Percentiles rank a stretch among this genome's conserved stretches.
phyloP scores from a whole-genome alignment of 2,329 filamentous ascomycete species.

The Penicillium digitatum region DNA sequence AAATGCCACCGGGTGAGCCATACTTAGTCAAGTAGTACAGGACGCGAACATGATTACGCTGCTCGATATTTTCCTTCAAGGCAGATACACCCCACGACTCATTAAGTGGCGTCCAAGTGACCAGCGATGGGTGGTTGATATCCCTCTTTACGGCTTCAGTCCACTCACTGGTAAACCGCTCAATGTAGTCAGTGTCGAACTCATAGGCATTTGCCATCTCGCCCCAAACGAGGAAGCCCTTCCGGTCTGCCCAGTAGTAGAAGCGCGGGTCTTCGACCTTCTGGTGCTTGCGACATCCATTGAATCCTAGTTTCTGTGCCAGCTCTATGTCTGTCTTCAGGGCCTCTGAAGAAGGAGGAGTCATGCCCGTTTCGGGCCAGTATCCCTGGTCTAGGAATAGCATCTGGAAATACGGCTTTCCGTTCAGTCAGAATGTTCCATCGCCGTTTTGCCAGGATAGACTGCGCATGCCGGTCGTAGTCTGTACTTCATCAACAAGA shows the following conservation, averaged over 20 bases:
- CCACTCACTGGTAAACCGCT: constrained; percentile 63
- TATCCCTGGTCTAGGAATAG: constrained; percentile 68
- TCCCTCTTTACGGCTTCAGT: constrained; percentile 59
- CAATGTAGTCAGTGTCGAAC: constrained; percentile 56
- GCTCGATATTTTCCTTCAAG: constrained; percentile 53
- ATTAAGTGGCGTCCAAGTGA: constrained; percentile 66
- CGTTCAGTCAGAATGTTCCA: constrained; percentile 61
- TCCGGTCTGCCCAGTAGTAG: constrained; percentile 62
- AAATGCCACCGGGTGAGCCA: constrained; percentile 12
- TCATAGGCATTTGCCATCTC: constrained; percentile 67
- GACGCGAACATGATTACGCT: constrained; percentile 61
- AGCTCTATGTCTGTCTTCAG: constrained; percentile 62
- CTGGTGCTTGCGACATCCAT: constrained; percentile 65
- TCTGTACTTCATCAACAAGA: constrained; percentile 53
- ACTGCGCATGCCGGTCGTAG: constrained; percentile 58
- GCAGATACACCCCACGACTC: constrained; percentile 61
- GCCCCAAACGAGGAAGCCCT: constrained; percentile 65
- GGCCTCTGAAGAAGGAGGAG: constrained; percentile 62
- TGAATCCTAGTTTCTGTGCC: constrained; percentile 63
- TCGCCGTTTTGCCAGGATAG: constrained; percentile 58
- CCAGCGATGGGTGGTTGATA: constrained; percentile 61
- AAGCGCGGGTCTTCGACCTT: constrained; percentile 65
- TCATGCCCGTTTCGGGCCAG: constrained; percentile 66
- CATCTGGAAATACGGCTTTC: constrained; percentile 63
- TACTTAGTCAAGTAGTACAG: constrained; percentile 64